Percentiles rank a stretch among this genome's conserved stretches.
These are phyloP conservation scores for Pseudisothecium myosuroides DNA, from an alignment of 225 moss, liverwort and hornwort genomes.

Conservation along the genomic window DNA sequence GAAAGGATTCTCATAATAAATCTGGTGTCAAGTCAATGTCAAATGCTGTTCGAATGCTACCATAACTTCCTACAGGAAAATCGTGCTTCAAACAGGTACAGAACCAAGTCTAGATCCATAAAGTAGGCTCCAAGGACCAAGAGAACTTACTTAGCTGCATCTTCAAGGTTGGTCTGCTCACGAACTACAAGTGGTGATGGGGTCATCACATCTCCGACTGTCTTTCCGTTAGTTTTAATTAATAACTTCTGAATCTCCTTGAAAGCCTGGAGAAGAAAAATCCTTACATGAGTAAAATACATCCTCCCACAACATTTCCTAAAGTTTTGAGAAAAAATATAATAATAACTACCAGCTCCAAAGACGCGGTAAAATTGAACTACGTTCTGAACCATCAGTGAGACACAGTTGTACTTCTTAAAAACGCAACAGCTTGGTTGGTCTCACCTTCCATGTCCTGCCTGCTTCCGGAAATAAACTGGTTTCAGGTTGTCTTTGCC, in stretches of 20 bases:
- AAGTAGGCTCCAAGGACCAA: not conserved
- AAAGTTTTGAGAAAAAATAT: not conserved
- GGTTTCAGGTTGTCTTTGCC: constrained; percentile 43
- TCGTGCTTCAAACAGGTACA: not conserved
- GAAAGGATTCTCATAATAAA: not conserved
- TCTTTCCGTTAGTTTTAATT: constrained; percentile 73
- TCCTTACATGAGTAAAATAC: not conserved
- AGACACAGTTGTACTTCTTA: not conserved
- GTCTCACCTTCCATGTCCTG: constrained; percentile 53
- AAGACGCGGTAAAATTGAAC: not conserved
- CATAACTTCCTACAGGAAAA: not conserved
- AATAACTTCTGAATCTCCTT: constrained; percentile 86
- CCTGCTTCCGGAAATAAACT: constrained; percentile 60
- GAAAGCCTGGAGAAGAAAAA: constrained; percentile 36
- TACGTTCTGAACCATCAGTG: not conserved
- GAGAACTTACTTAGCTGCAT: constrained; percentile 60
- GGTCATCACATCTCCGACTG: constrained; percentile 92
- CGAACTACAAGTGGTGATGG: constrained; percentile 75
- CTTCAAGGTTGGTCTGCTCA: constrained; percentile 84
- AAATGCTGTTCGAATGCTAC: not conserved
- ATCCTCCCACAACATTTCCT: constrained; percentile 66
- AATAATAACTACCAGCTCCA: not conserved
- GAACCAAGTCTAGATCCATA: not conserved
- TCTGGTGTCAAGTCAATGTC: not conserved
- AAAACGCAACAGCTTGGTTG: not conserved